Conservation (phyloP, 2,329 filamentous ascomycete species). For the Paecilomyces sp. region DNA sequence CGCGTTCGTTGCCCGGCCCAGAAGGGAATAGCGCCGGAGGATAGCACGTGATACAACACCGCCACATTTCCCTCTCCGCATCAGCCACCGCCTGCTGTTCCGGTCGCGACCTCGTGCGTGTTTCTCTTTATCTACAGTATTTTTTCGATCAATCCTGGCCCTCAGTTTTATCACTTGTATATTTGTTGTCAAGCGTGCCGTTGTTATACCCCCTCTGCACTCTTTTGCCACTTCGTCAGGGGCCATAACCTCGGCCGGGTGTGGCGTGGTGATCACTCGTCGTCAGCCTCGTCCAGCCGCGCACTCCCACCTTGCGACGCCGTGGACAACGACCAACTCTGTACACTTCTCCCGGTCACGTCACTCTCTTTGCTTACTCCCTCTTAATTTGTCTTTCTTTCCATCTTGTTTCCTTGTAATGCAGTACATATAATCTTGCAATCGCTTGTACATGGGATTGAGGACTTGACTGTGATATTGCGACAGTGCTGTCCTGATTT, state of each 20-base stretch:
- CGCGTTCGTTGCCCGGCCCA: conserved; percentile 1
- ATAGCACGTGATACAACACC: not conserved
- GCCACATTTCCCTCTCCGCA: not conserved
- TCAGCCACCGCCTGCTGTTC: not conserved
- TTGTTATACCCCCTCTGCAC: not conserved
- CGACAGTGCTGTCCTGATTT: not conserved
- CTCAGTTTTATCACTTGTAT: not conserved
- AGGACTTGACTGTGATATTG: not conserved
- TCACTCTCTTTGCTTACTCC: not conserved
- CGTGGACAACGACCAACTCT: not conserved
- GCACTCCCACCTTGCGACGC: not conserved
- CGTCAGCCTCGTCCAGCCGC: not conserved
- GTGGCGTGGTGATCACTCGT: not conserved
- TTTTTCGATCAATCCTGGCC: not conserved
- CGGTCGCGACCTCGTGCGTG: not conserved
- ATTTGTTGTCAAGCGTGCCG: not conserved
- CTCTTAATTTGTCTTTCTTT: not conserved
- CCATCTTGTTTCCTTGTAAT: not conserved
- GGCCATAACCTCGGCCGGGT: not conserved
- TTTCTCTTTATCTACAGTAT: not conserved
- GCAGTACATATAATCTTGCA: not conserved
- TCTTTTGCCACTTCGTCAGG: not conserved
- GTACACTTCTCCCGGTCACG: not conserved
- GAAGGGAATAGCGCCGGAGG: not conserved
- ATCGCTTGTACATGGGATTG: not conserved